Evolutionary conservation across 2,329 filamentous ascomycete species (phyloP).

Genomic region (Fusarium penzigii): DNA sequence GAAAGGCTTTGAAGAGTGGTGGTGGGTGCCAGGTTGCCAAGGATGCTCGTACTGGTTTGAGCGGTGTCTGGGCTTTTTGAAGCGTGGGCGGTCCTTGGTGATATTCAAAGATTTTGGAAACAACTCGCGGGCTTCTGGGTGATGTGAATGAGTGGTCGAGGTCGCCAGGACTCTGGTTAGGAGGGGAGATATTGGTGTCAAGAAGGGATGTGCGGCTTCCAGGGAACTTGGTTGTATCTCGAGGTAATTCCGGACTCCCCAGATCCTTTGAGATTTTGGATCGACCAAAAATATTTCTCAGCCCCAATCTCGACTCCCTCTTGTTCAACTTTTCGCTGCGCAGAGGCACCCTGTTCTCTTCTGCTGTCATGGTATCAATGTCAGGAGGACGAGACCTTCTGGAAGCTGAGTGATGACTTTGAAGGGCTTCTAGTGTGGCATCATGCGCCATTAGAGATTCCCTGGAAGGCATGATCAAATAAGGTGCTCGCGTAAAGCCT

Average conservation of each 20-base stretch:
- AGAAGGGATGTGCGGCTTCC: slow-evolving; percentile 48
- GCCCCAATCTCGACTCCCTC: slow-evolving; percentile 53
- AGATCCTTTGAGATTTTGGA: slow-evolving; percentile 40
- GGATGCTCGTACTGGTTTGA: slow-evolving; percentile 31
- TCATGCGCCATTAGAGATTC: slow-evolving; percentile 28
- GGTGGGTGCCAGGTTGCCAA: slow-evolving; percentile 64
- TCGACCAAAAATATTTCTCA: slow-evolving; percentile 53
- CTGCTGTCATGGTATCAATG: slow-evolving; percentile 23
- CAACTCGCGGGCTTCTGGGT: slow-evolving; percentile 23
- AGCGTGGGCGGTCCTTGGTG: slow-evolving; percentile 13
- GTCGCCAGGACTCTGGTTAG: slow-evolving; percentile 36
- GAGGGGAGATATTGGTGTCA: slow-evolving; percentile 47
- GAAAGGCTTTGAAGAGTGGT: slow-evolving; percentile 83
- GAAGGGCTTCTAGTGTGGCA: slow-evolving; percentile 25
- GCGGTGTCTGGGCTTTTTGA: slow-evolving; percentile 15
- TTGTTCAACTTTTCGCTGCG: slow-evolving; percentile 44
- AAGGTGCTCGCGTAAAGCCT: background rate
- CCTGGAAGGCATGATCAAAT: slow-evolving; percentile 23
- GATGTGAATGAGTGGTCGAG: slow-evolving; percentile 38
- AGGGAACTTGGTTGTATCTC: slow-evolving; percentile 34
- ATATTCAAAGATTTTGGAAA: slow-evolving; percentile 28
- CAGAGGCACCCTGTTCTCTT: slow-evolving; percentile 43
- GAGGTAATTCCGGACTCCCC: slow-evolving; percentile 33
- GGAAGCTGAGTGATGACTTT: slow-evolving; percentile 22
- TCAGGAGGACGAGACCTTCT: slow-evolving; percentile 29